phyloP scores from a whole-genome alignment of 257 asterid genomes.

The Oldenlandia corymbosa region DNA sequence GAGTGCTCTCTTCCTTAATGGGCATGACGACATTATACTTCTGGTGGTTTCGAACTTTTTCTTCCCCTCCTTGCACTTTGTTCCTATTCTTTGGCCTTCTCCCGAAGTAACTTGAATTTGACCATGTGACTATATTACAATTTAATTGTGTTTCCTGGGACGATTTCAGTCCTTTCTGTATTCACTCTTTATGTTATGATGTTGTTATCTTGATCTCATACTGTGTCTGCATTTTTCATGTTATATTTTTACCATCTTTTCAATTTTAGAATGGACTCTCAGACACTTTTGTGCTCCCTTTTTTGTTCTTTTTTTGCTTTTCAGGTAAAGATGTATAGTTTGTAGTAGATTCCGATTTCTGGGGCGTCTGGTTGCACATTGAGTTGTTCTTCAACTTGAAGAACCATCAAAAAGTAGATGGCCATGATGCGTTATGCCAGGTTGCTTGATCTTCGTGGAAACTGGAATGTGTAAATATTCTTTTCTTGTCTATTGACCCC shows the following conservation, averaged over 20 bases:
- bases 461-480: slow-evolving; percentile 12
- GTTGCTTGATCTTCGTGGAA: not conserved
- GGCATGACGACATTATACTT: not conserved
- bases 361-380: not conserved
- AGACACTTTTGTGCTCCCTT: no score
- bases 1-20: no score
- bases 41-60: no score
- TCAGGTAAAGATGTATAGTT: slow-evolving; percentile 8
- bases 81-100: no score
- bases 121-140: not conserved
- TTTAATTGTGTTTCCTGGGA: not conserved
- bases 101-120: no score
- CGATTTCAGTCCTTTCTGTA: not conserved
- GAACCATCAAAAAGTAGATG: not conserved
- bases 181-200: not conserved
- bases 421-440: not conserved
- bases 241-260: no score
- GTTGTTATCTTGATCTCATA: not conserved
- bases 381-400: not conserved
- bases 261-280: no score
- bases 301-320: slow-evolving; percentile 3
- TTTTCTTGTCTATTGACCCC: not conserved
- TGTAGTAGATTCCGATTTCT: not conserved
- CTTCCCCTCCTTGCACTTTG: not conserved
- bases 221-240: no score